Percentiles rank a stretch among this genome's conserved stretches.
phyloP scores from a whole-genome alignment of 2,329 filamentous ascomycete species.

The Bertia moriformis region DNA sequence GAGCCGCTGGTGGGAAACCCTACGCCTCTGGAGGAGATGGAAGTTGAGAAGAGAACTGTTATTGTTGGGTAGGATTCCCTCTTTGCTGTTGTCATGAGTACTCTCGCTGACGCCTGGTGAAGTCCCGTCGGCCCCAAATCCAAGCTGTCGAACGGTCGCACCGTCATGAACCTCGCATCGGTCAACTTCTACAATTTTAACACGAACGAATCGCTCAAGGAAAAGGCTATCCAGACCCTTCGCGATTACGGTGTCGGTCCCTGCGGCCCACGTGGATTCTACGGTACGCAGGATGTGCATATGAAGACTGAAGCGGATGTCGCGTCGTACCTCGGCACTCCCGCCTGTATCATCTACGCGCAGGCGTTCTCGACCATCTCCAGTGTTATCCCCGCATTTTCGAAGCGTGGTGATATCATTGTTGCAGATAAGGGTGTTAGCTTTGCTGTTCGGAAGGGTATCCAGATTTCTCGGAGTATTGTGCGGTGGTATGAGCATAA shows the following conservation, averaged over 20 bases:
- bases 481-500: conserved; percentile 93
- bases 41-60: conserved; percentile 72
- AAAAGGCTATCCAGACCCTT: conserved; percentile 85
- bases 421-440: conserved; percentile 89
- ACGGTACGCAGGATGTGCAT: conserved; percentile 95
- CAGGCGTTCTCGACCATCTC: conserved; percentile 93
- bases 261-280: conserved; percentile 93
- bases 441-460: conserved; percentile 82
- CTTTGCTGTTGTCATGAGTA: not conserved
- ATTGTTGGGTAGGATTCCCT: conserved; percentile 59
- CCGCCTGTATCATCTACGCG: conserved; percentile 85
- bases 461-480: conserved; percentile 81
- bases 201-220: conserved; percentile 78
- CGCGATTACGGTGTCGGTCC: conserved; percentile 93
- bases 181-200: conserved; percentile 98
- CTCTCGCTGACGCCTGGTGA: conserved; percentile 2
- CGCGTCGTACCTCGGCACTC: conserved; percentile 72
- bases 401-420: conserved; percentile 92
- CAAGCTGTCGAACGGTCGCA: conserved; percentile 76
- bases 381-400: conserved; percentile 93
- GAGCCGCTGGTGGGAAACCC: conserved; percentile 72
- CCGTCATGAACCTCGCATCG: conserved; percentile 81
- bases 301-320: conserved; percentile 94
- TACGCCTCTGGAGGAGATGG: conserved; percentile 62
- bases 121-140: conserved; percentile 82